phyloP scores from a whole-genome alignment of 1,284 basidiomycete genomes.

The Cryptococcus sp. region DNA sequence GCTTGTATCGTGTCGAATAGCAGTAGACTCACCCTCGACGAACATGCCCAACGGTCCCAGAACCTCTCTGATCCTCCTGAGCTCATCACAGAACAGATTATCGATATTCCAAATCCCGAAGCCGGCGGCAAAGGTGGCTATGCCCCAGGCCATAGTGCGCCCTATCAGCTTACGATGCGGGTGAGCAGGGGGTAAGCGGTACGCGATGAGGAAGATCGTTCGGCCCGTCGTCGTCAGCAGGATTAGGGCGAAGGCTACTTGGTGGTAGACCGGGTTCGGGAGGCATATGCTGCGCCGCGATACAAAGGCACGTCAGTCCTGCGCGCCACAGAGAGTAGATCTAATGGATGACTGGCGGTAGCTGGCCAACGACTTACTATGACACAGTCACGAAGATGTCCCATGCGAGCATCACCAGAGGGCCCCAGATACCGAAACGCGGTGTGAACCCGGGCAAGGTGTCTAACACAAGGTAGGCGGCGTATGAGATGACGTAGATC shows the following conservation, averaged over 20 bases:
- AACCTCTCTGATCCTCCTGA: slow-evolving; percentile 30
- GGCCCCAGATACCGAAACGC: slow-evolving; percentile 39
- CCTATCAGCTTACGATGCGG: slow-evolving; percentile 31
- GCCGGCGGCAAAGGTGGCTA: slow-evolving; percentile 49
- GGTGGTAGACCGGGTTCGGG: slow-evolving; percentile 59
- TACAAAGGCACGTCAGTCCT: neutral
- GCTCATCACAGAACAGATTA: slow-evolving; percentile 55
- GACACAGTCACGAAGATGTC: slow-evolving; percentile 48
- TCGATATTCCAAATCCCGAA: slow-evolving; percentile 60
- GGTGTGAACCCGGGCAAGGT: slow-evolving; percentile 40
- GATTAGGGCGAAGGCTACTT: slow-evolving; percentile 56
- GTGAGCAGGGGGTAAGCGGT: slow-evolving; percentile 29
- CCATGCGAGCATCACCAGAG: slow-evolving; percentile 36
- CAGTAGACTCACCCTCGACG: slow-evolving; percentile 38
- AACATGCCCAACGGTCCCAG: slow-evolving; percentile 40
- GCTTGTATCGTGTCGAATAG: neutral
- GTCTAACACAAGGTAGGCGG: slow-evolving; percentile 46
- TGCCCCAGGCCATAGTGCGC: slow-evolving; percentile 36
- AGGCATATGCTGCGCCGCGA: slow-evolving; percentile 47
- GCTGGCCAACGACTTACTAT: slow-evolving; percentile 44
- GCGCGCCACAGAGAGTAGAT: neutral
- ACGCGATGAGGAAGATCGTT: slow-evolving; percentile 38
- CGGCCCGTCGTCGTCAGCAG: slow-evolving; percentile 44
- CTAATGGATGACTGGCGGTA: neutral
- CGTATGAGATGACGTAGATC: slow-evolving; percentile 51